Base-by-base conservation (phyloP, 495 filamentous ascomycete species). In the Trichoderma parareesei region DNA sequence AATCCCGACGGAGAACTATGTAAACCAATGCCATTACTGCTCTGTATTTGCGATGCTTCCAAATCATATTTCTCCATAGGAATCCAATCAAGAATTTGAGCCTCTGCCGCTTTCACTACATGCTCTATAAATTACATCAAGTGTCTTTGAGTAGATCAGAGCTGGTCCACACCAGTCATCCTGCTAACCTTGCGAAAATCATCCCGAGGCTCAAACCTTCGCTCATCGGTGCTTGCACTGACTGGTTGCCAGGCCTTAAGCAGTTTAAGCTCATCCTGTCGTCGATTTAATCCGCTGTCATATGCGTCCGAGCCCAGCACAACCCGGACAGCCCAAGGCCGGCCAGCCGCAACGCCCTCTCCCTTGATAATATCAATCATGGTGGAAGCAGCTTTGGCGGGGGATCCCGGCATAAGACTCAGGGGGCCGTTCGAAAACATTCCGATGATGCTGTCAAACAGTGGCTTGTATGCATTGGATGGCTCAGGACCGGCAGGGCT, bases 291-390 rank as follows among this genome's bases (percentile, higher is more conserved):
- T 13, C 67, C 64, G 13, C 49, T 61, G 13, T 60, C 67, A 7
- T 66, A 49, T 5, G 67, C 69, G 60, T 72, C 71, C 16, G 65
- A 66, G 35, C 71, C 71, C 0, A 73, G 44, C 18, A 67, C 46
- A 9, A 73, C 65, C 3, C 69, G 40, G 27, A 67, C 67, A 33
- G 69, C 67, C 65, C 68, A 72, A 55, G 44, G 41, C 44, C 60
- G 63, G 7, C 48, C 67, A 3, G 20, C 70, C 7, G 69, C 74
- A 37, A 65, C 61, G 0, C 75, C 72, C 63, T 69, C 70, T 2
- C 70, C 61, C 18, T 70, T 72, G 0, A 78, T 64, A 40, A 72
- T 66, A 46, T 75, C 75, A 2, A 76, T 70, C 10, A 78, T 74
- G 40, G 66, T 38, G 41, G 63, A 48, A 2, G 71, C 73, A 9